Conservation (phyloP, 2,329 filamentous ascomycete genomes). For the Xylaria arbuscula region DNA sequence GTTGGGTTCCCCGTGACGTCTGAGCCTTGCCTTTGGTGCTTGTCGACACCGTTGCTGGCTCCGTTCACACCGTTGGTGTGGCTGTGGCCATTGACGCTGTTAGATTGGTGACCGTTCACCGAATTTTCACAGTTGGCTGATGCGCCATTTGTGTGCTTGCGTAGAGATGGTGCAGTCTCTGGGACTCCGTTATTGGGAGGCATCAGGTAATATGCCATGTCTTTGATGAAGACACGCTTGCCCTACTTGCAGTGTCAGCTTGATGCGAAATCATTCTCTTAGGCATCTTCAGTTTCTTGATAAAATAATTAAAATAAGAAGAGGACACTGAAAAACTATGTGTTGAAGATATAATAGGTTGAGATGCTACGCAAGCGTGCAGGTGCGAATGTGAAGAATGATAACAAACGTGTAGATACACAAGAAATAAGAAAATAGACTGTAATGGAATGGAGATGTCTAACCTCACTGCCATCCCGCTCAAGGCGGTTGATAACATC, state of each 20-base stretch:
- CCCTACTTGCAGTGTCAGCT: slow-evolving; percentile 65
- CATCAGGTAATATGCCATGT: slow-evolving; percentile 93
- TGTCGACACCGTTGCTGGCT: slow-evolving; percentile 25
- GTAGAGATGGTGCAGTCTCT: slow-evolving; percentile 82
- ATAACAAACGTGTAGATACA: not conserved
- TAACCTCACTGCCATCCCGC: slow-evolving; percentile 78
- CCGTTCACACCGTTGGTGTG: slow-evolving; percentile 20
- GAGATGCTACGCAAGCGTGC: not conserved
- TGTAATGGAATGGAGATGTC: slow-evolving; percentile 38
- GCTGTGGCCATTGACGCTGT: slow-evolving; percentile 28
- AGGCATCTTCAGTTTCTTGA: not conserved
- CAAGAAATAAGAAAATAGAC: not conserved
- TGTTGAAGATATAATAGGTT: not conserved
- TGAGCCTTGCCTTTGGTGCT: slow-evolving; percentile 40
- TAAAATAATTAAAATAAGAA: not conserved
- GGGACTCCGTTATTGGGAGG: slow-evolving; percentile 77
- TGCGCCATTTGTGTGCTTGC: slow-evolving; percentile 59
- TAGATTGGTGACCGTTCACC: slow-evolving; percentile 19
- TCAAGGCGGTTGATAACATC: slow-evolving; percentile 83
- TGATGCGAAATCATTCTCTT: slow-evolving; percentile 48
- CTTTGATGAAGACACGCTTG: slow-evolving; percentile 97
- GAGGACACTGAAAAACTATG: too few species aligned
- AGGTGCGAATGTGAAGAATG: not conserved
- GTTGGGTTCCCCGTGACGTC: slow-evolving; percentile 82
- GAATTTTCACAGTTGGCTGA: slow-evolving; percentile 36